These are phyloP conservation scores for Fusarium xyrophilum DNA, from an alignment of 2,329 filamentous ascomycete genomes.

Conservation along the genomic window DNA sequence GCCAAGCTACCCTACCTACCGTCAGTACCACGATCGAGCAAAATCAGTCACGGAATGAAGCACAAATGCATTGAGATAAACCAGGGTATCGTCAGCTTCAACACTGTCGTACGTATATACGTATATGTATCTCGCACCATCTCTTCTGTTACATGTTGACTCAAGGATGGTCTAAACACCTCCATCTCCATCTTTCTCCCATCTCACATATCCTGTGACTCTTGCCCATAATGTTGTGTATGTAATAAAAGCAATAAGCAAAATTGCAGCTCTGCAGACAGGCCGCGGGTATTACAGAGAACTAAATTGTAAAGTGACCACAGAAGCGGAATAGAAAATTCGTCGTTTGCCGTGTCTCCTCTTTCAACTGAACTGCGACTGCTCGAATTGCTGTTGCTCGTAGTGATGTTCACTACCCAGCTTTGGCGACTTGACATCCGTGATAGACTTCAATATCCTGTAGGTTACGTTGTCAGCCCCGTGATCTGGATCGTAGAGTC, in stretches of 20 bases:
- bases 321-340: constrained; percentile 25
- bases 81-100: constrained; percentile 32
- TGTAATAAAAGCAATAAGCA: constrained; percentile 34
- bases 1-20: neutral
- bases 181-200: neutral
- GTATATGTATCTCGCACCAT: constrained; percentile 16
- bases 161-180: neutral
- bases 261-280: constrained; percentile 31
- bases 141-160: constrained; percentile 2
- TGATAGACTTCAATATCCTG: constrained; percentile 41
- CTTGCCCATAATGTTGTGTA: constrained; percentile 16
- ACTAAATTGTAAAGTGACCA: constrained; percentile 31
- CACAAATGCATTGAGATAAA: neutral
- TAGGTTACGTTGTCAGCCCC: constrained; percentile 6
- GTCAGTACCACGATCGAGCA: neutral
- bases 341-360: constrained; percentile 5
- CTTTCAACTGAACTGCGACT: constrained; percentile 28
- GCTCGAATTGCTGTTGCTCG: constrained; percentile 24
- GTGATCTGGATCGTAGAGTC: neutral
- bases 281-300: constrained; percentile 42
- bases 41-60: neutral
- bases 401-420: constrained; percentile 27
- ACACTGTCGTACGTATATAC: constrained; percentile 20
- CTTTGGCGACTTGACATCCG: constrained; percentile 35
- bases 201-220: constrained; percentile 20